Base-by-base conservation (phyloP, 2,329 filamentous ascomycete species). In the Xylariaceae sp. region DNA sequence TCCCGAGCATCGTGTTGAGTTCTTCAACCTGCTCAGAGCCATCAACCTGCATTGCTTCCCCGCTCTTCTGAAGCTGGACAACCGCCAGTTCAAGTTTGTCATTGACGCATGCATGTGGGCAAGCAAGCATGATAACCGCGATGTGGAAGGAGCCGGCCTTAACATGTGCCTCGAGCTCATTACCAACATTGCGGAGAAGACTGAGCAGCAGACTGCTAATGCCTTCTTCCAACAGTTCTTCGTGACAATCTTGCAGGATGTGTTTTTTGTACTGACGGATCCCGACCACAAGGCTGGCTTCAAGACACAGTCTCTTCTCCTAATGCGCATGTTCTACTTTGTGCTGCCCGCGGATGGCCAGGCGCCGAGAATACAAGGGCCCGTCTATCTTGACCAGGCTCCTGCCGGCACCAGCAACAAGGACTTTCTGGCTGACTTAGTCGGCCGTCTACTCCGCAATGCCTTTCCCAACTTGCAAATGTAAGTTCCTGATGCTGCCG, bases 31-130 rank as follows among this genome's bases (percentile, higher is more conserved):
- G 16, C 73, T 98, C 23, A 77, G 93, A 47, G 86, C 90, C 11
- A 96, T 98, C 65, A 98, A 98, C 61, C 67, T 96, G 30, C 87
- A 94, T 59, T 98, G 92, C 63, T 98, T 98, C 79, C 87, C 87
- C 30, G 78, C 92, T 1, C 74, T 98, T 15, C 72, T 98, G 46
- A 93, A 94, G 62, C 78, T 98, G 21, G 90, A 98, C 57, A 90
- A 86, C 53, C 80, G 87, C 39, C 92, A 95, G 56, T 98, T 98
- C 77, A 98, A 98, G 66, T 94, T 96, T 55, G 89, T 98, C 51
- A 96, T 98, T 47, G 92, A 98, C 60, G 94, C 90, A 22, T 98
- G 93, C 70, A 88, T 96, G 73, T 98, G 92, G 93, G 92, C 93
- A n/a, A 95, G 90, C 69, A 98, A 98, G 70, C 92, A 98, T 62